phyloP scores from a whole-genome alignment of 306 rosid species.

The Cucurbita ficifolia region DNA sequence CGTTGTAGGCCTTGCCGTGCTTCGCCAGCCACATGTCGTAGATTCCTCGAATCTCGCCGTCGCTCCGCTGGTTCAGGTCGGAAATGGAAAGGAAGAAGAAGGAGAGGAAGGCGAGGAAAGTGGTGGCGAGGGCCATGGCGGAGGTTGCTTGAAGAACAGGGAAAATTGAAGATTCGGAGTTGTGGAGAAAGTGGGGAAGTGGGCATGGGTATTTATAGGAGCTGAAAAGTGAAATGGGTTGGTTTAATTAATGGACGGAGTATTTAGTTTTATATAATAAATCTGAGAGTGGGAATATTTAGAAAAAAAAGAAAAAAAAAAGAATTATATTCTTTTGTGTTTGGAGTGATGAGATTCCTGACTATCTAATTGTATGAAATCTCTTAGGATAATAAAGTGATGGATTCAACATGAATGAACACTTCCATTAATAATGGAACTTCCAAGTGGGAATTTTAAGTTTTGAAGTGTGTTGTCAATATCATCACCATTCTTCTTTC shows the following conservation, averaged over 20 bases:
- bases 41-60: slow-evolving; percentile 36
- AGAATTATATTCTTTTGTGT: not conserved
- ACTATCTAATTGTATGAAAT: not conserved
- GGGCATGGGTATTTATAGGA: not conserved
- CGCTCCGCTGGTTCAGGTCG: slow-evolving; percentile 9
- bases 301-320: not conserved
- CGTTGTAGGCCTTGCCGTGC: slow-evolving; percentile 53
- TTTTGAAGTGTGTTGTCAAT: too few species aligned
- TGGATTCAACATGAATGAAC: too few species aligned
- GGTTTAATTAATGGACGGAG: too few species aligned
- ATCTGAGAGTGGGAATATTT: not conserved
- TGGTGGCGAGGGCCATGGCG: not conserved
- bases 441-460: too few species aligned
- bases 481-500: too few species aligned
- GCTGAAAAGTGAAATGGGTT: not conserved
- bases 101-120: not conserved
- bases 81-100: not conserved
- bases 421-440: too few species aligned
- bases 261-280: not conserved
- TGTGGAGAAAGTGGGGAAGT: not conserved
- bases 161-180: not conserved
- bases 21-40: slow-evolving; percentile 51
- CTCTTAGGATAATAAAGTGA: not conserved
- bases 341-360: not conserved
- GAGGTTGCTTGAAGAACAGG: not conserved